A percentile compares a stretch with the other conserved stretches of the same genome.
Evolutionary conservation across 2,329 filamentous ascomycete species (phyloP).

Genomic region (Hirsutella minnesotensis): DNA sequence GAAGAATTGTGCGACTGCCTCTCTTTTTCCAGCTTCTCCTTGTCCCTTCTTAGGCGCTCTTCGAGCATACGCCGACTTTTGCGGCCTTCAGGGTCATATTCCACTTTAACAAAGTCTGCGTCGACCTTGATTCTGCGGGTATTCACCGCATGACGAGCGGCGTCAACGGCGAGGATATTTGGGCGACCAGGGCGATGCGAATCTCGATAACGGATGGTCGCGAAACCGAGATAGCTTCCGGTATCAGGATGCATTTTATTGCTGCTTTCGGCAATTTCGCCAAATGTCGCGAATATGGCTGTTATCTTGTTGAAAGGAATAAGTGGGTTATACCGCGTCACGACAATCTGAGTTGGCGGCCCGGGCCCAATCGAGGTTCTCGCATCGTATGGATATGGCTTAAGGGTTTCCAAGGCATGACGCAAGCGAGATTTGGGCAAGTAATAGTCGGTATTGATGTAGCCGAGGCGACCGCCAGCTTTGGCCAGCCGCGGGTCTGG

Average conservation of each 20-base stretch:
- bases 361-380: conserved; percentile 79
- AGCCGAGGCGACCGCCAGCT: conserved; percentile 47
- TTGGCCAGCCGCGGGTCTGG: conserved; percentile 72
- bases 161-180: conserved; percentile 58
- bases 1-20: conserved; percentile 15
- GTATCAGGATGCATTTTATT: conserved; percentile 94
- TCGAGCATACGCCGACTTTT: conserved; percentile 72
- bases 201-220: conserved; percentile 81
- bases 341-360: conserved; percentile 80
- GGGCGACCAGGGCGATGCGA: conserved; percentile 31
- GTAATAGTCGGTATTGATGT: conserved; percentile 60
- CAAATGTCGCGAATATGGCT: conserved; percentile 67
- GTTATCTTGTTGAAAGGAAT: conserved; percentile 67
- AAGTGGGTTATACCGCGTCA: conserved; percentile 92
- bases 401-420: conserved; percentile 66
- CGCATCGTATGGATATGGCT: conserved; percentile 70
- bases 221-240: conserved; percentile 87
- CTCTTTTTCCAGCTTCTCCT: conserved; percentile 41
- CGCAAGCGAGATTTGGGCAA: conserved; percentile 60
- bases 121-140: conserved; percentile 72
- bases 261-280: conserved; percentile 79
- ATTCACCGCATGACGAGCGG: conserved; percentile 69
- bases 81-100: conserved; percentile 79
- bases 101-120: conserved; percentile 63
- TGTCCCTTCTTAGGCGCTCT: conserved; percentile 56